Base-by-base conservation (phyloP, 176 grass and related monocot species). In the Oryza glumipatula region DNA sequence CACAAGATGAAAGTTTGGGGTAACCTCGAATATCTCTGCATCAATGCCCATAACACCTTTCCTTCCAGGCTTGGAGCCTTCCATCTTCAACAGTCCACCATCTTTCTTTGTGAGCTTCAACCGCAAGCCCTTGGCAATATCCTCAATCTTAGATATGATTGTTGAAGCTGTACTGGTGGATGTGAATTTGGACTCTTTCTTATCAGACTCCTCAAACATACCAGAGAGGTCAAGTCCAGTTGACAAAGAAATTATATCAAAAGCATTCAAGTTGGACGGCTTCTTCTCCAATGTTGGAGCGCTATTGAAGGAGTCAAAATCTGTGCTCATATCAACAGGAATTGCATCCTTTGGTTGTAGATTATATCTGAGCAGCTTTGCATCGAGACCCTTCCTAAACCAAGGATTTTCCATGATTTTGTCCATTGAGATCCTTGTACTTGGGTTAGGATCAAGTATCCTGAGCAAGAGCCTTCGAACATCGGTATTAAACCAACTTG, bases 101-200 rank as follows among this genome's bases (percentile, higher is more conserved):
- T 99, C 97, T 46, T 99, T 99, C 82, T 99, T 99, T 23, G 84
- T 92, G 56, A 99, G 86, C 85, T 99, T 99, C 45, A 99, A n/a
- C 0, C 74, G 82, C 90, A 96, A 80, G 47, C 68, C 14, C 81
- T 89, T 99, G 0, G 91, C 97, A 47, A 92, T 80, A 23, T 96
- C 90, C 56, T 99, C 92, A 12, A 99, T 88, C 83, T 92, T 96
- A 0, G 92, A 94, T 51, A 94, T 82, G 35, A 99, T 96, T 0
- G 68, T 79, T 0, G 93, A 89, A 66, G 94, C 80, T 0, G 97
- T 86, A 23, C 89, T 87, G 15, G 67, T 83, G 49, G 97, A 99
- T 21, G 90, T 94, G 86, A 99, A 99, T 77, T 94, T 92, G 43
- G 87, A 91, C 76, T 99, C 96, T 21, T 73, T 92, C 44, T 89